Evolutionary conservation across 2,329 filamentous ascomycete genomes (phyloP).

Genomic region (Fusarium buxicola): DNA sequence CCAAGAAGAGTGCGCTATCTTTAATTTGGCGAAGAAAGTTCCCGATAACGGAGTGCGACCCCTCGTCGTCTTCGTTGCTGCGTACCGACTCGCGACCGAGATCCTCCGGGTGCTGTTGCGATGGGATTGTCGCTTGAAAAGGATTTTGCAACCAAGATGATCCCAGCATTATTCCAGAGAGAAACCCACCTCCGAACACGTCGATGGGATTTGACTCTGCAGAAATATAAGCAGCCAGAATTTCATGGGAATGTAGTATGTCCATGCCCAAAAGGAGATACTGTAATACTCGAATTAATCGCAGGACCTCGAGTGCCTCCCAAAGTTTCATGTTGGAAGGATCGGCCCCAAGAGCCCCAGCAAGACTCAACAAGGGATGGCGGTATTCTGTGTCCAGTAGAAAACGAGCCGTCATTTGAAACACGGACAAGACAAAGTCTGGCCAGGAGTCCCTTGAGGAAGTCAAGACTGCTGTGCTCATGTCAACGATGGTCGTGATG

Average conservation of each 20-base stretch:
- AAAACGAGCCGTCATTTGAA: not conserved
- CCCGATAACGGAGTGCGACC: too few relatives aligned
- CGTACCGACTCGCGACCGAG: too few relatives aligned
- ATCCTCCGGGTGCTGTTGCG: too few relatives aligned
- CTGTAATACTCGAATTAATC: not conserved
- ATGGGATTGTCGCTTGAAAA: too few relatives aligned
- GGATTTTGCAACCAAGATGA: not conserved
- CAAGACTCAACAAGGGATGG: not conserved
- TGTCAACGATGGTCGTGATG: not conserved
- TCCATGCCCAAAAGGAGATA: accelerated
- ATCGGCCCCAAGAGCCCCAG: not conserved
- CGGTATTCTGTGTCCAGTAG: accelerated
- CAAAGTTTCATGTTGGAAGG: not conserved
- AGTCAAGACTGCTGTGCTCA: not conserved
- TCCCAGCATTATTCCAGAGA: not conserved
- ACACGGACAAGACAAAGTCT: not conserved
- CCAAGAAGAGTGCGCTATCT: too few relatives aligned
- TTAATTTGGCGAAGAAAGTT: not conserved
- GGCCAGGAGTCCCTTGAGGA: not conserved
- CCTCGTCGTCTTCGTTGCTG: too few relatives aligned
- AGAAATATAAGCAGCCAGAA: too few relatives aligned
- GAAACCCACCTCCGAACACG: not conserved
- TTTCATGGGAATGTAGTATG: not conserved
- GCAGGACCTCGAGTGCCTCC: not conserved
- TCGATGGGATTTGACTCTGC: not conserved